Conservation (phyloP, 1,284 basidiomycete genomes). For the Ceratobasidium sp. region DNA sequence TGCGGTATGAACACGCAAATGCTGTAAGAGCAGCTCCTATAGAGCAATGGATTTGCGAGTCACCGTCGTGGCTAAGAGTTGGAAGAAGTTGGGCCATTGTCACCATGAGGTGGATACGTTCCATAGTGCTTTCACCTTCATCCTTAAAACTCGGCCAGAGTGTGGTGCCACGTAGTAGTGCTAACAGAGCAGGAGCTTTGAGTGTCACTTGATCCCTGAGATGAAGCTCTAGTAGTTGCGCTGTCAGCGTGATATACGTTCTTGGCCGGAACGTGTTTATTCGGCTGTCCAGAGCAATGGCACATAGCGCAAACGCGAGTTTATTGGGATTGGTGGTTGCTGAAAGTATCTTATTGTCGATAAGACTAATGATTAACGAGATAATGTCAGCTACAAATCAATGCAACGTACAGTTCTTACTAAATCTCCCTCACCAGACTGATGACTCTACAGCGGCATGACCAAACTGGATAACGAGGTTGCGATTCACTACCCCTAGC, state of each 20-base stretch:
- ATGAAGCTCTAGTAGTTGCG: not conserved
- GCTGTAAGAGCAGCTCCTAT: not conserved
- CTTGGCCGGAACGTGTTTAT: too few relatives aligned
- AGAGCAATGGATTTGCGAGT: not conserved
- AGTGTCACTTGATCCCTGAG: not conserved
- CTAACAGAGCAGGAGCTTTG: not conserved
- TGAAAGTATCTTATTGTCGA: too few relatives aligned
- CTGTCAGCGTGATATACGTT: not conserved
- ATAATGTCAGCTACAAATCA: too few relatives aligned
- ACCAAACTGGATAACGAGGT: too few relatives aligned
- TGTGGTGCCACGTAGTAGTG: not conserved
- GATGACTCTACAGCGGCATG: not conserved
- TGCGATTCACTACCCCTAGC: too few relatives aligned
- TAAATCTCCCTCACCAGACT: too few relatives aligned
- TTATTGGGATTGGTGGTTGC: too few relatives aligned
- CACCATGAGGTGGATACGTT: conserved; percentile 1
- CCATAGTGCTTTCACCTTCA: not conserved
- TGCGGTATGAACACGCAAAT: not conserved
- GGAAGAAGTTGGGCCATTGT: not conserved
- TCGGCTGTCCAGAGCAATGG: too few relatives aligned
- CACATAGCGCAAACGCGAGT: too few relatives aligned
- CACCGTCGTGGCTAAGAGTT: too few relatives aligned
- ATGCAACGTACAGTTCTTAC: too few relatives aligned
- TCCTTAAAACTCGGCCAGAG: not conserved
- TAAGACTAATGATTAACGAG: too few relatives aligned